phyloP scores from a whole-genome alignment of 345 rosid species.

The Syzygium jambos region DNA sequence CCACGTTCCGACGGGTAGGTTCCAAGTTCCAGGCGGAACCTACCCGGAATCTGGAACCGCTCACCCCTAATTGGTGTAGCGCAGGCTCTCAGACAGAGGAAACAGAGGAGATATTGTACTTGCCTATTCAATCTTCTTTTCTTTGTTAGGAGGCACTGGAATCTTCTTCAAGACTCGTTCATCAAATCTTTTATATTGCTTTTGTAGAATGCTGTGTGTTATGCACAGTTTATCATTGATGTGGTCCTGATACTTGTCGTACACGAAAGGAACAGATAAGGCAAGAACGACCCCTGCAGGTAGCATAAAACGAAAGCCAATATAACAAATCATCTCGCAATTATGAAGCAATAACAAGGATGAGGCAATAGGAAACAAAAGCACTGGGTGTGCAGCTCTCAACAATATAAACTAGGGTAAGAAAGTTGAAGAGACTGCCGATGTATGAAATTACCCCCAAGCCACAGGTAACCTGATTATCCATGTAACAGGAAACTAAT shows the following conservation, averaged over 20 bases:
- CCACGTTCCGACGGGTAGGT: too few relatives aligned
- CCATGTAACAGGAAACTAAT: not conserved
- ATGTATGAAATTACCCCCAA: constrained; percentile 54
- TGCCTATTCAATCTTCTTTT: constrained; percentile 69
- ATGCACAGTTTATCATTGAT: constrained; percentile 55
- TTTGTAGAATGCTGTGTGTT: constrained; percentile 30
- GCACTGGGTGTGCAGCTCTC: constrained; percentile 12
- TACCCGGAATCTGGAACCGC: too few relatives aligned
- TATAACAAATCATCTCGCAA: not conserved
- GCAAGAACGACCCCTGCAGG: constrained; percentile 62
- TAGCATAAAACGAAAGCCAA: not conserved
- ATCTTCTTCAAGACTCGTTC: constrained; percentile 43
- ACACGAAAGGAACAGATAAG: constrained; percentile 60
- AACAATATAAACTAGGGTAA: constrained; percentile 78
- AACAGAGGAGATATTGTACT: not conserved
- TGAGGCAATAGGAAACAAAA: not conserved
- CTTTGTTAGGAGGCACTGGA: constrained; percentile 40
- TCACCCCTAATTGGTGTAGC: not conserved
- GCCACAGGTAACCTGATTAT: constrained; percentile 43
- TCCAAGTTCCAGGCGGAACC: too few relatives aligned
- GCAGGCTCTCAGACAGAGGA: not conserved
- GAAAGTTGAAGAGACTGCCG: constrained; percentile 66
- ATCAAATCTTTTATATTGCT: constrained; percentile 50
- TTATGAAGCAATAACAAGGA: not conserved
- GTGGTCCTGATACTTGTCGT: constrained; percentile 63